Percentiles rank a stretch among this genome's conserved stretches.
phyloP scores from a whole-genome alignment of 2,329 filamentous ascomycete genomes.

The Rosellinia necatrix region DNA sequence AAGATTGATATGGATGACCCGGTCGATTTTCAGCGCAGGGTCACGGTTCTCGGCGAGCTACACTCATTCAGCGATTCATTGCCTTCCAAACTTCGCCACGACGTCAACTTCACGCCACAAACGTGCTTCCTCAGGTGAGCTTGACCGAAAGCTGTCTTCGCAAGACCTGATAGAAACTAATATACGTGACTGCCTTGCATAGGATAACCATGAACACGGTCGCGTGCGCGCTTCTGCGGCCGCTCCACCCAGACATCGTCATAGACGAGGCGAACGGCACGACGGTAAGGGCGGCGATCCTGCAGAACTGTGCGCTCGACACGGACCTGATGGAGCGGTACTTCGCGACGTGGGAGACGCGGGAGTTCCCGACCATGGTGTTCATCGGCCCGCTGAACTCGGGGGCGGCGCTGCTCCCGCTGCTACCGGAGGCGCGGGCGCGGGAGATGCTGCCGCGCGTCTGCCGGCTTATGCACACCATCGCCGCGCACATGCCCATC shows the following conservation, averaged over 20 bases:
- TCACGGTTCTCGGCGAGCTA: neutral
- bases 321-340: conserved; percentile 23
- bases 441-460: conserved; percentile 12
- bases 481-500: conserved; percentile 12
- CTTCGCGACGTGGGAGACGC: conserved; percentile 15
- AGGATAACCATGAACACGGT: conserved; percentile 14
- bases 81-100: conserved; percentile 5
- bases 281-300: neutral
- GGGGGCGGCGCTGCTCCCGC: conserved; percentile 15
- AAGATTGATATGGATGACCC: neutral
- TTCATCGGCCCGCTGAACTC: conserved; percentile 13
- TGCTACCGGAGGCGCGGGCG: conserved; percentile 11
- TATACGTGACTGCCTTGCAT: no score
- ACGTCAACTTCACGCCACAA: conserved; percentile 23
- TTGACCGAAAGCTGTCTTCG: no score
- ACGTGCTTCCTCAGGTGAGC: conserved; percentile 23
- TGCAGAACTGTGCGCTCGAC: conserved; percentile 11
- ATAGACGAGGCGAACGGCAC: neutral
- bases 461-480: conserved; percentile 14
- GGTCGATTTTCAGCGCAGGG: neutral
- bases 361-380: conserved; percentile 18
- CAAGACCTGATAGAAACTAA: no score
- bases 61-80: neutral
- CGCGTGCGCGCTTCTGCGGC: conserved; percentile 5
- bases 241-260: neutral